Evolutionary conservation across 257 asterid genomes (phyloP).

Genomic region (Fraxinus quadrangulata): DNA sequence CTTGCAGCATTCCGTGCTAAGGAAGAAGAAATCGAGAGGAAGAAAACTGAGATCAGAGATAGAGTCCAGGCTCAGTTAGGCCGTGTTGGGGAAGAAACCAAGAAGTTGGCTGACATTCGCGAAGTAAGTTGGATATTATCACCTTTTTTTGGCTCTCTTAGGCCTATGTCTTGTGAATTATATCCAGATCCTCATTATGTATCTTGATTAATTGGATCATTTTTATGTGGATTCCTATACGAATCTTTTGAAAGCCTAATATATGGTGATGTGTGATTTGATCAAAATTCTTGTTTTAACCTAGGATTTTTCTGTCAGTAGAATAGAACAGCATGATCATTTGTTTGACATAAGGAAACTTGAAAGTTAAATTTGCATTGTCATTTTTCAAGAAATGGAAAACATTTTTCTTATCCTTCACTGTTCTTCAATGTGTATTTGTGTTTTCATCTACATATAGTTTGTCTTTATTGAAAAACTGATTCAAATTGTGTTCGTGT

Average conservation of each 20-base stretch:
- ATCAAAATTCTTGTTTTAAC: no score
- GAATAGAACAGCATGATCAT: no score
- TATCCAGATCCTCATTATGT: neutral
- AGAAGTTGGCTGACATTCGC: slow-evolving; percentile 72
- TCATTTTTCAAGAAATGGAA: no score
- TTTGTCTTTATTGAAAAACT: neutral
- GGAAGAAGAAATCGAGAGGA: slow-evolving; percentile 88
- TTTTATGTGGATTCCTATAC: no score
- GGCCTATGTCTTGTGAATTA: neutral
- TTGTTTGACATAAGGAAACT: no score
- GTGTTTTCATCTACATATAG: neutral
- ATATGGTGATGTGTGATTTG: neutral
- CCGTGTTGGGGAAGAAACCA: slow-evolving; percentile 82
- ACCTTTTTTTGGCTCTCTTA: no score
- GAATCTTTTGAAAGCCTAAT: no score
- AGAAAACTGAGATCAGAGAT: slow-evolving; percentile 60
- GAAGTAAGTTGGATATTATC: slow-evolving; percentile 45
- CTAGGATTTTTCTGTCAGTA: neutral
- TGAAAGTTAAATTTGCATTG: no score
- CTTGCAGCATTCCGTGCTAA: slow-evolving; percentile 65
- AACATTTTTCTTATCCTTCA: no score
- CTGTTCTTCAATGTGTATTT: no score
- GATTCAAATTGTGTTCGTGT: neutral
- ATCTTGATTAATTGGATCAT: neutral
- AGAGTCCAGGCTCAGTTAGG: slow-evolving; percentile 73